phyloP scores from a whole-genome alignment of 495 filamentous ascomycete genomes.

The Neurospora tetrasperma region DNA sequence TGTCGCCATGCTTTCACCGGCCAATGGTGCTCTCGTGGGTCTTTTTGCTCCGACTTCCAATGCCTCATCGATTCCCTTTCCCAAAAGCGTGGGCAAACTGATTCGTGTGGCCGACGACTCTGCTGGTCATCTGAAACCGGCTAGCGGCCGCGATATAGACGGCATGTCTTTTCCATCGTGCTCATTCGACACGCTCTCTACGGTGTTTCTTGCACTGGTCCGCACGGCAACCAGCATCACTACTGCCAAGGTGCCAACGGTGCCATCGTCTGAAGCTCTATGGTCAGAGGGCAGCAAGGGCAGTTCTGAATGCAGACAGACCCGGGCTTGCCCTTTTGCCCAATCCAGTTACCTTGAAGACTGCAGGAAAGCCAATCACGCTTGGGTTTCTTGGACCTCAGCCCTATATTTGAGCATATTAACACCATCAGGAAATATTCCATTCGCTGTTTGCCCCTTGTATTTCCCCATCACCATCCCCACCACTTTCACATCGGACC shows the following conservation, averaged over 20 bases:
- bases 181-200: background rate
- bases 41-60: background rate
- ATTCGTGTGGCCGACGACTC: background rate
- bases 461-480: background rate
- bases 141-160: slow-evolving; percentile 12
- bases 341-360: slow-evolving; percentile 9
- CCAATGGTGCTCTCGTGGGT: background rate
- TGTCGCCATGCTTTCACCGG: slow-evolving; percentile 13
- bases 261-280: background rate
- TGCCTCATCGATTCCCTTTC: background rate
- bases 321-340: slow-evolving; percentile 4
- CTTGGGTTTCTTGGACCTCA: background rate
- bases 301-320: slow-evolving; percentile 8
- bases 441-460: slow-evolving; percentile 10
- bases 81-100: background rate
- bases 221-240: background rate
- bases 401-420: slow-evolving; percentile 13
- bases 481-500: background rate
- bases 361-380: slow-evolving; percentile 10
- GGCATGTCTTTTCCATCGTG: slow-evolving; percentile 1
- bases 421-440: slow-evolving; percentile 9
- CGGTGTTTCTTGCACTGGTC: background rate
- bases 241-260: background rate
- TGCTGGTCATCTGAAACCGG: slow-evolving; percentile 11
- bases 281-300: background rate